phyloP scores from a whole-genome alignment of 2,329 filamentous ascomycete species.

The Colletotrichum orchidophilum region DNA sequence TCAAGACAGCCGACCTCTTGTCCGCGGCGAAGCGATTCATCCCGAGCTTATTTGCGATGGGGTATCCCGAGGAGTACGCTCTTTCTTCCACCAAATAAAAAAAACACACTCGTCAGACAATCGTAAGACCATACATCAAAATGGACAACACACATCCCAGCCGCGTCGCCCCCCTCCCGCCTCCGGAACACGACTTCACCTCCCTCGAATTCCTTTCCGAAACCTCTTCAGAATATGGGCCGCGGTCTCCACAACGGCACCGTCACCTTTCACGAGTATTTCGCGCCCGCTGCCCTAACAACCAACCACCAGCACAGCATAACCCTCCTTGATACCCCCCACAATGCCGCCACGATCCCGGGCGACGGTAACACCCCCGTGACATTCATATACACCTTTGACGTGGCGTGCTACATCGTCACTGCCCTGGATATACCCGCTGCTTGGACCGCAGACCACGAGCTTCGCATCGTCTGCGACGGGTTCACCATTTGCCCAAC shows the following conservation, averaged over 20 bases:
- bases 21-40: neutral
- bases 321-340: conserved; percentile 54
- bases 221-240: conserved; percentile 48
- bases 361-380: conserved; percentile 54
- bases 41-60: neutral
- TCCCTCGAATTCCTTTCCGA: neutral
- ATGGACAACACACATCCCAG: conserved; percentile 9
- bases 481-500: conserved; percentile 53
- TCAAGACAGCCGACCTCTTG: neutral
- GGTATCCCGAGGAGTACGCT: neutral
- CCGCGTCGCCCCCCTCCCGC: conserved; percentile 36
- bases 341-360: conserved; percentile 56
- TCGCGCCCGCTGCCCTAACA: conserved; percentile 46
- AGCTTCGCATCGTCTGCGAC: conserved; percentile 46
- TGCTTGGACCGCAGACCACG: conserved; percentile 53
- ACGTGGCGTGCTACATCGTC: conserved; percentile 57
- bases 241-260: conserved; percentile 49
- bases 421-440: conserved; percentile 48
- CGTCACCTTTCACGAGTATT: conserved; percentile 59
- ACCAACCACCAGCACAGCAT: conserved; percentile 49
- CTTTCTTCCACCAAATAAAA: too few relatives aligned
- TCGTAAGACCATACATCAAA: too few relatives aligned
- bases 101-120: too few relatives aligned
- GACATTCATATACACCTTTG: conserved; percentile 57
- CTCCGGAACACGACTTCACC: conserved; percentile 4